phyloP scores from a whole-genome alignment of 2,329 filamentous ascomycete genomes.

The Emergomyces pasteurianus region DNA sequence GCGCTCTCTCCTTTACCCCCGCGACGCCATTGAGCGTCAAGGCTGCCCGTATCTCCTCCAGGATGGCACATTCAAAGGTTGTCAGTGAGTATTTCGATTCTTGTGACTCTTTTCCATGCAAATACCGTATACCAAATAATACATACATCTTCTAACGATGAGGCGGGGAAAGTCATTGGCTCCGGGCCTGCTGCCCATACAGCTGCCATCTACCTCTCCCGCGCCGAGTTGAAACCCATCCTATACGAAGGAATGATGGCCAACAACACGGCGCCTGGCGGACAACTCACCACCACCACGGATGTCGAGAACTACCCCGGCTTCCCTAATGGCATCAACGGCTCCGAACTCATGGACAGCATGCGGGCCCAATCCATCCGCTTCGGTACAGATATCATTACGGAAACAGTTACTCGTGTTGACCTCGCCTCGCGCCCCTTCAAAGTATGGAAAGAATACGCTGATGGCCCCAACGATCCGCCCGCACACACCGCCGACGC shows the following conservation, averaged over 20 bases:
- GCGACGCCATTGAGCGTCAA: constrained; percentile 32
- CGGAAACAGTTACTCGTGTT: constrained; percentile 81
- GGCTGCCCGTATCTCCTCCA: constrained; percentile 23
- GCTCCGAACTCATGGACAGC: constrained; percentile 80
- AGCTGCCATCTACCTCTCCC: constrained; percentile 87
- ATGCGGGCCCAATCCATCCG: constrained; percentile 86
- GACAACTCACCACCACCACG: constrained; percentile 95
- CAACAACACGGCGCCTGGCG: constrained; percentile 89
- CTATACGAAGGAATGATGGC: constrained; percentile 98
- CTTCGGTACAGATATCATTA: constrained; percentile 87
- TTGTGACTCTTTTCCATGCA: background rate
- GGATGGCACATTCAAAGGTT: constrained; percentile 84
- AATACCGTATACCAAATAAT: background rate
- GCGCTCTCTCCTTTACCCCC: constrained; percentile 20
- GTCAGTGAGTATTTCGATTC: constrained; percentile 52
- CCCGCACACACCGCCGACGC: constrained; percentile 75
- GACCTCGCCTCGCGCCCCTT: constrained; percentile 78
- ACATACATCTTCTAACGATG: background rate
- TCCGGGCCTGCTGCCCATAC: constrained; percentile 97
- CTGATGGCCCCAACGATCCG: constrained; percentile 55
- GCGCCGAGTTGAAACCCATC: constrained; percentile 87
- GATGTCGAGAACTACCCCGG: constrained; percentile 98
- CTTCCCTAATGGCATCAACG: constrained; percentile 81
- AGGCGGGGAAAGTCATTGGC: constrained; percentile 52
- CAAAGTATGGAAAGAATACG: constrained; percentile 86